Evolutionary conservation across 148 eudicot species (phyloP), one percentile per base, ranked within the genome.

Genomic region (Polygonum aviculare): DNA sequence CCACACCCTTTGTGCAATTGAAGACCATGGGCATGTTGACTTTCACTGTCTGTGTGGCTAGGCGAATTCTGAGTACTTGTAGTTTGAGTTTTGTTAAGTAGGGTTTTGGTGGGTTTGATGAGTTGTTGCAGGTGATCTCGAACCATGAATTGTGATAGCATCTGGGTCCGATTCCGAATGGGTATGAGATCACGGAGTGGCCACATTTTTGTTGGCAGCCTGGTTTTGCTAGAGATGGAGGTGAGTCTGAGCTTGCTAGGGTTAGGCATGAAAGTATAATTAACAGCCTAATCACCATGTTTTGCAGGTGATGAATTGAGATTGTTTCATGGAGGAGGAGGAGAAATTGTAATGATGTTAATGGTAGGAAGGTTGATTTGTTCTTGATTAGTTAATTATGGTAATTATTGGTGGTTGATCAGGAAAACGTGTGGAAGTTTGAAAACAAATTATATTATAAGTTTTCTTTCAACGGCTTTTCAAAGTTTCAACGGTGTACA

Each of bases 171-270:
- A 73, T 73, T 19, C 75, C 75, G 57, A 73, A 73, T 12, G 75
- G 75, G 39, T 73, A 73, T 0, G 75, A 38, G 7, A 73, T 48
- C 7, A 31, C 57, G 40, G 57, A 38, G n/a, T 26, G 7, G 26
- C 75, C 75, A 22, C 75, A 73, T 44, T 73, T 45, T 72, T 81
- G 73, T 81, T 81, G 48, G 81, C 91, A 69, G 79, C 91, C 75
- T 73, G 11, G 38, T 40, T 48, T 73, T 22, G 91, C 89, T 54
- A 88, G 75, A 26, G 75, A 12, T 31, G 75, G 55, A 48, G 75
- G 74, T 1, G 74, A 45, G 9, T 19, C 33, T 73, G 75, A 73
- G 21, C 2, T 41, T 12, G 55, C 75, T 49, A 67, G 22, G 40
- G 10, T 67, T 67, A 67, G 72, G 8, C 72, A 36, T 67, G 72